These are phyloP conservation scores for Pseudonitzschia pungens DNA, from an alignment of 108 stramenopile genomes.

Conservation along the genomic window DNA sequence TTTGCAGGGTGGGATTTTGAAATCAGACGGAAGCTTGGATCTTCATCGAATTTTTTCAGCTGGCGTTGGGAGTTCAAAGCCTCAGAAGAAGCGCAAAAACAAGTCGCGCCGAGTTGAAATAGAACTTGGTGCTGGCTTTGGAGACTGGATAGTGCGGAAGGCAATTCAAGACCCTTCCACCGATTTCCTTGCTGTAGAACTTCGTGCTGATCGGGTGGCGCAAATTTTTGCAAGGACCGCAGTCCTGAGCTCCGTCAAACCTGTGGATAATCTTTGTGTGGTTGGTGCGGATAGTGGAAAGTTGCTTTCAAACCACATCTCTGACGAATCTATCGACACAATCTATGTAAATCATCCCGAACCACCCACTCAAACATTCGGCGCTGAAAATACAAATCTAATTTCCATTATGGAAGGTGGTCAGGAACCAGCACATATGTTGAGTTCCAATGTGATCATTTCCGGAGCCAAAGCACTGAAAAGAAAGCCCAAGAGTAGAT, in stretches of 20 bases:
- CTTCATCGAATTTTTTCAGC: slow-evolving; percentile 37
- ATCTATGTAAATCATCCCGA: slow-evolving; percentile 87
- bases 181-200: slow-evolving; percentile 73
- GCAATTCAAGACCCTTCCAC: slow-evolving; percentile 54
- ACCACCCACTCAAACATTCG: slow-evolving; percentile 84
- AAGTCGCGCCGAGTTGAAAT: slow-evolving; percentile 49
- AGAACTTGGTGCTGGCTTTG: slow-evolving; percentile 81
- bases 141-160: slow-evolving; percentile 80
- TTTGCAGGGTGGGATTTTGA: slow-evolving; percentile 42
- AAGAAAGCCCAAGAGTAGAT: slow-evolving; percentile 30
- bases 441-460: slow-evolving; percentile 48
- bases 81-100: slow-evolving; percentile 22
- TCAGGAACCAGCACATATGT: slow-evolving; percentile 83
- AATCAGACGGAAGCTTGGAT: slow-evolving; percentile 45
- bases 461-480: slow-evolving; percentile 55
- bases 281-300: slow-evolving; percentile 73
- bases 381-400: slow-evolving; percentile 35
- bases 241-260: slow-evolving; percentile 17
- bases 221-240: slow-evolving; percentile 56
- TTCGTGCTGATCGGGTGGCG: slow-evolving; percentile 77
- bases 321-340: slow-evolving; percentile 42
- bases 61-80: slow-evolving; percentile 29
- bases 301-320: slow-evolving; percentile 57
- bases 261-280: slow-evolving; percentile 64
- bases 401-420: slow-evolving; percentile 43